Evolutionary conservation across 2,329 filamentous ascomycete species (phyloP).

Genomic region (Bipolaris zeicola): DNA sequence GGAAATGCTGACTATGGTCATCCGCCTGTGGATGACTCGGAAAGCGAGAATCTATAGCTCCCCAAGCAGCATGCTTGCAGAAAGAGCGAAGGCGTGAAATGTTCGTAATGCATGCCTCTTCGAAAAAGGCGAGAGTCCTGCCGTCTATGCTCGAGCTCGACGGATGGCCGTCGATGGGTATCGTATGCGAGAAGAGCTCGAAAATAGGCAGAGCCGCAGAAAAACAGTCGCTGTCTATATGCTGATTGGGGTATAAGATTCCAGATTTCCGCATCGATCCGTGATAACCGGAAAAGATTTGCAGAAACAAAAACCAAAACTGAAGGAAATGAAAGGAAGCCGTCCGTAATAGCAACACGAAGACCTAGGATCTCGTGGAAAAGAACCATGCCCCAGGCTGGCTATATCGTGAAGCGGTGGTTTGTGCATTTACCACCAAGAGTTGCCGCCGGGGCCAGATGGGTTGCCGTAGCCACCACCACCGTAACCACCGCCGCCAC

Average conservation of each 20-base stretch:
- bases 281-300: slow-evolving; percentile 42
- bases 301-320: slow-evolving; percentile 39
- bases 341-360: slow-evolving; percentile 26
- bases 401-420: slow-evolving; percentile 29
- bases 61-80: slow-evolving; percentile 49
- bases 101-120: slow-evolving; percentile 48
- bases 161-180: slow-evolving; percentile 44
- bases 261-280: slow-evolving; percentile 48
- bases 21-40: slow-evolving; percentile 46
- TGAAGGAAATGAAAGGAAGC: slow-evolving; percentile 32
- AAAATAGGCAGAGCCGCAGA: slow-evolving; percentile 49
- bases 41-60: slow-evolving; percentile 50
- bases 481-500: slow-evolving; percentile 50
- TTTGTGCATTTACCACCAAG: slow-evolving; percentile 65
- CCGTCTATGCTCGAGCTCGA: slow-evolving; percentile 48
- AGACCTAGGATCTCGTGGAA: slow-evolving; percentile 29
- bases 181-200: slow-evolving; percentile 49
- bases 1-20: slow-evolving; percentile 38
- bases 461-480: slow-evolving; percentile 71
- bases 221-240: slow-evolving; percentile 59
- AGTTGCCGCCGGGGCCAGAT: slow-evolving; percentile 65
- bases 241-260: slow-evolving; percentile 56
- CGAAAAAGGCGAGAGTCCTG: slow-evolving; percentile 39
- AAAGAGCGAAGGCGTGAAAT: slow-evolving; percentile 48
- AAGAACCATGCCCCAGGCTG: slow-evolving; percentile 36